Evolutionary conservation across 1,284 basidiomycete genomes (phyloP), one percentile per base, ranked within the genome.

Genomic region (Pseudozyma pruni): DNA sequence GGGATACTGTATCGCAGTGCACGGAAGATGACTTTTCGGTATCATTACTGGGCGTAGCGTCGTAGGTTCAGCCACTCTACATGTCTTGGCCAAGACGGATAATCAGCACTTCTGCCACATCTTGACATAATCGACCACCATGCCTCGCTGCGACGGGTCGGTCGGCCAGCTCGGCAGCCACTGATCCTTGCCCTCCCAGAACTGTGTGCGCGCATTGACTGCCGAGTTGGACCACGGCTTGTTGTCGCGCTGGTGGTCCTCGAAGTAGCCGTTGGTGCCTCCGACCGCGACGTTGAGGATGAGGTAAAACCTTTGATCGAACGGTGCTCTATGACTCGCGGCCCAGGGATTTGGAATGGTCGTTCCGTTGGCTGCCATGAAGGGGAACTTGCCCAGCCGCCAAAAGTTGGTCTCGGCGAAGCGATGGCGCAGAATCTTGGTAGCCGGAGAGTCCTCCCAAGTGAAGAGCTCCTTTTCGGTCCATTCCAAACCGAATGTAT

Each of bases 221-320:
- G 54, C 71, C 16, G 84, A 45, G 89, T 64, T 91, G 52, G 88
- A 85, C 91, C 92, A 94, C 25, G 90, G 89, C 83, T 93, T 94
- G 34, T 64, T 37, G 27, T 50, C 41, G 78, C 93, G 91, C 13
- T 90, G 90, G 3, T 39, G 17, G 25, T 64, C 54, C 9, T 38
- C 6, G 87, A 93, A 94, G 90, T 90, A 93, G 16, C 92, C 92
- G 75, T 90, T 91, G 33, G 90, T 93, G 8, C 90, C 90, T 4
- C 92, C 92, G 19, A 88, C 90, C 9, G 89, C 91, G 44, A 93
- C 86, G 81, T 91, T 86, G 75, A 93, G 83, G 69, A 92, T 88
- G 38, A 94, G 84, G 83, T 91, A 93, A 84, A 93, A 93, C 13
- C 86, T 90, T 84, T 92, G 88, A 83, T 94, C 91, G 79, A 93